Conservation (phyloP, 345 rosid species). For the Mangifera indica region DNA sequence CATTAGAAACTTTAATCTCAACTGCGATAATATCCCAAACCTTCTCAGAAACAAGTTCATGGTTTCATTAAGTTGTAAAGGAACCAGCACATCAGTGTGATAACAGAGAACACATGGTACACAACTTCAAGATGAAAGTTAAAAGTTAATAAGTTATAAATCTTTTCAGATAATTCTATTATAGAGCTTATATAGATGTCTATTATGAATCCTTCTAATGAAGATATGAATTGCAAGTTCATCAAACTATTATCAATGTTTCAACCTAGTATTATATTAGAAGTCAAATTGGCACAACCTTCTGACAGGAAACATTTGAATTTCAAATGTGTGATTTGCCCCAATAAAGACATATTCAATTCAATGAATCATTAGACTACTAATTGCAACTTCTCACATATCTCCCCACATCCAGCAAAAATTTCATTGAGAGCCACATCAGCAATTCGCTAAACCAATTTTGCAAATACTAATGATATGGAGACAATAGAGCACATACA, state of each 20-base stretch:
- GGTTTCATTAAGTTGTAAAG: background rate
- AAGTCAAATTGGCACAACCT: background rate
- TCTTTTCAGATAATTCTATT: background rate
- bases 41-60: background rate
- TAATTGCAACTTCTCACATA: background rate
- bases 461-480: background rate
- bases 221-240: background rate
- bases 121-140: background rate
- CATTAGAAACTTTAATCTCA: background rate
- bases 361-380: background rate
- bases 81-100: background rate
- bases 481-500: constrained; percentile 1
- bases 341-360: background rate
- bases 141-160: background rate
- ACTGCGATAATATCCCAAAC: background rate
- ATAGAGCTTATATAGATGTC: background rate
- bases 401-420: background rate
- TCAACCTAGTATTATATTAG: background rate
- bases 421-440: background rate
- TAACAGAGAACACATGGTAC: background rate
- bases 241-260: background rate
- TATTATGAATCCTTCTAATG: background rate
- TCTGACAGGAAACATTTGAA: background rate
- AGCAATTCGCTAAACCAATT: background rate
- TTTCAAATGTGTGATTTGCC: background rate